phyloP scores from a whole-genome alignment of 2,329 filamentous ascomycete species.

The Penicillium olsonii region DNA sequence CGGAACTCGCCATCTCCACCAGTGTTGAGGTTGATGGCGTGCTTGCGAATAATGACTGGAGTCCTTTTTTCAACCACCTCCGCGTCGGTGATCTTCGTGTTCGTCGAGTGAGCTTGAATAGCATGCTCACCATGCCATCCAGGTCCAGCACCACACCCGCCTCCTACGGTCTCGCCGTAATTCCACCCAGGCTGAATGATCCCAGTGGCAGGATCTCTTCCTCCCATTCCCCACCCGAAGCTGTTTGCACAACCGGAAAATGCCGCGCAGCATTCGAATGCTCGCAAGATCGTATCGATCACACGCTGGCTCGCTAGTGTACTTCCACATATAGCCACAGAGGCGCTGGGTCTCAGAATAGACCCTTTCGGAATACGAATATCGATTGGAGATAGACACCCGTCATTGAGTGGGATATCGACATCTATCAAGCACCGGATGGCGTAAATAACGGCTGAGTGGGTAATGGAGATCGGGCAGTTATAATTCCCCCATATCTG shows the following conservation, averaged over 20 bases:
- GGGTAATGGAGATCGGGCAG: constrained; percentile 72
- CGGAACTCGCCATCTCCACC: constrained; percentile 65
- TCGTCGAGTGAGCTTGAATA: constrained; percentile 81
- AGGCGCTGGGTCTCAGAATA: constrained; percentile 69
- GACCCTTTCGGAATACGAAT: constrained; percentile 64
- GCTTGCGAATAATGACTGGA: constrained; percentile 70
- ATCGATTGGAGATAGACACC: constrained; percentile 70
- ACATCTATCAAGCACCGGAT: constrained; percentile 73
- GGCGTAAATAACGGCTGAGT: constrained; percentile 54
- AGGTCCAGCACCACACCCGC: constrained; percentile 71
- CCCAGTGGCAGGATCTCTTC: background rate
- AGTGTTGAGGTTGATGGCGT: constrained; percentile 63
- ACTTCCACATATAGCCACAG: constrained; percentile 67
- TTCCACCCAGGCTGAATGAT: constrained; percentile 53
- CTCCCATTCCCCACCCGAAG: constrained; percentile 39
- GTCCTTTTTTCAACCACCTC: constrained; percentile 77
- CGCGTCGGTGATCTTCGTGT: constrained; percentile 77
- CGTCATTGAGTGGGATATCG: constrained; percentile 79
- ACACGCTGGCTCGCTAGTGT: constrained; percentile 50
- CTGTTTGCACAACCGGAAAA: constrained; percentile 76
- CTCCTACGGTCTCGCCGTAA: constrained; percentile 80
- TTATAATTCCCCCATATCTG: constrained; percentile 62
- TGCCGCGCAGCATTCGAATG: constrained; percentile 72
- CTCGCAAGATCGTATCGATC: constrained; percentile 74
- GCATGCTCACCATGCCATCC: constrained; percentile 71